Percentiles rank a stretch among this genome's conserved stretches.
Conservation (phyloP, 495 filamentous ascomycete species). For the Talaromyces proteolyticus region DNA sequence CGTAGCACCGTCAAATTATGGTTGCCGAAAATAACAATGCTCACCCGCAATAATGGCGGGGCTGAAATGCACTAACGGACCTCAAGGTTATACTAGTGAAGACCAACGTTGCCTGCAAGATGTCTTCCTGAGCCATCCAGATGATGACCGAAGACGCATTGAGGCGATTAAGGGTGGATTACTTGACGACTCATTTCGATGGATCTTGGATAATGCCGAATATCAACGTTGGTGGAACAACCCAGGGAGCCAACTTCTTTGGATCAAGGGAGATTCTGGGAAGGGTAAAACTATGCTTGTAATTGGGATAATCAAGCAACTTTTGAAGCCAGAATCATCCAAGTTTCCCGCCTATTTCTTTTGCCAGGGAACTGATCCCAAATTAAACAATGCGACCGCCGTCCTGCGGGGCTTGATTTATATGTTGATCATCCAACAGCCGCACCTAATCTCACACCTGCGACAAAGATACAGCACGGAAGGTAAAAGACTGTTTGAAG, state of each 20-base stretch:
- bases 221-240: not conserved
- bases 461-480: slow-evolving; percentile 15
- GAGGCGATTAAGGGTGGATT: not conserved
- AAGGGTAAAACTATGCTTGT: slow-evolving; percentile 38
- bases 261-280: slow-evolving; percentile 21
- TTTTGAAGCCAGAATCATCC: slow-evolving; percentile 10
- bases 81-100: too few relatives aligned
- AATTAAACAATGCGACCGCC: slow-evolving; percentile 31
- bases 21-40: too few relatives aligned
- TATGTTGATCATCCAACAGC: slow-evolving; percentile 24
- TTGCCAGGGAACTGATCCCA: slow-evolving; percentile 29
- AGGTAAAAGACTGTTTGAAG: slow-evolving; percentile 24
- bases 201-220: not conserved
- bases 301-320: slow-evolving; percentile 32
- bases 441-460: slow-evolving; percentile 24
- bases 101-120: not conserved
- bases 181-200: not conserved
- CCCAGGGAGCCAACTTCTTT: slow-evolving; percentile 6
- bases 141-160: not conserved
- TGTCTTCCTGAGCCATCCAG: not conserved
- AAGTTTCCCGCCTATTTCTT: slow-evolving; percentile 37
- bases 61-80: too few relatives aligned
- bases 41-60: too few relatives aligned
- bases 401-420: slow-evolving; percentile 37
- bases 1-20: too few relatives aligned